These are phyloP conservation scores for Halenospora varia DNA, from an alignment of 495 filamentous ascomycete genomes.

Conservation along the genomic window DNA sequence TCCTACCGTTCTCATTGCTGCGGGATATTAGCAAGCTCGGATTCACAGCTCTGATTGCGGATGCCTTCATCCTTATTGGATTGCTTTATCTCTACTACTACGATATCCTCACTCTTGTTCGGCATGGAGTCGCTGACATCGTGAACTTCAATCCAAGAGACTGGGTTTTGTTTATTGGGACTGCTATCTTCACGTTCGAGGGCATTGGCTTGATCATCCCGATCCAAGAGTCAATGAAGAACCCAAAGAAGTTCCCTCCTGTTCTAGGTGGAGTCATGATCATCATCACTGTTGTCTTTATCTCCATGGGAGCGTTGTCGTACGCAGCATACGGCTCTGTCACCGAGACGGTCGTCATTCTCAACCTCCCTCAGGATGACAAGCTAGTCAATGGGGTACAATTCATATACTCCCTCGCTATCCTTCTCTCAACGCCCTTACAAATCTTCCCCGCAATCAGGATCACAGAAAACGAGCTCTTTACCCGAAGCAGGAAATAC, in stretches of 20 bases:
- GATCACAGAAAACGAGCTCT: conserved; percentile 60
- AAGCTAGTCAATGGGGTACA: conserved; percentile 73
- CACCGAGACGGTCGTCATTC: conserved; percentile 91
- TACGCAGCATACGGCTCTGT: conserved; percentile 94
- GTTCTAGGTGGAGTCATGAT: conserved; percentile 90
- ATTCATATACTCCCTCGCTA: conserved; percentile 83
- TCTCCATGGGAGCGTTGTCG: conserved; percentile 84
- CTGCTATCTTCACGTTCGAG: conserved; percentile 98
- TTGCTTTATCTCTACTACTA: conserved; percentile 95
- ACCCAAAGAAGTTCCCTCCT: conserved; percentile 79
- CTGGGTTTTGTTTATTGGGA: conserved; percentile 97
- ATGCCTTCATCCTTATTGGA: conserved; percentile 89
- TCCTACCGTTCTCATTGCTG: conserved; percentile 87
- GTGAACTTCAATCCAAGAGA: conserved; percentile 77
- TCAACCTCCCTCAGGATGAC: conserved; percentile 94
- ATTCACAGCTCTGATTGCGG: conserved; percentile 85
- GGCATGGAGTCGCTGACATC: conserved; percentile 80
- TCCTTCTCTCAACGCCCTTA: conserved; percentile 86
- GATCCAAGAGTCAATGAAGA: conserved; percentile 94
- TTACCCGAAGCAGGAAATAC: conserved; percentile 84
- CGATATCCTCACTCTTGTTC: conserved; percentile 79
- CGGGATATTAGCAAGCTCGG: conserved; percentile 94
- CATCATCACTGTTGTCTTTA: conserved; percentile 86
- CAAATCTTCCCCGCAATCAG: conserved; percentile 97
- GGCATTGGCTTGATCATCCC: conserved; percentile 98